Evolutionary conservation across 2,329 filamentous ascomycete species (phyloP).

Genomic region (Biscogniauxia marginata): DNA sequence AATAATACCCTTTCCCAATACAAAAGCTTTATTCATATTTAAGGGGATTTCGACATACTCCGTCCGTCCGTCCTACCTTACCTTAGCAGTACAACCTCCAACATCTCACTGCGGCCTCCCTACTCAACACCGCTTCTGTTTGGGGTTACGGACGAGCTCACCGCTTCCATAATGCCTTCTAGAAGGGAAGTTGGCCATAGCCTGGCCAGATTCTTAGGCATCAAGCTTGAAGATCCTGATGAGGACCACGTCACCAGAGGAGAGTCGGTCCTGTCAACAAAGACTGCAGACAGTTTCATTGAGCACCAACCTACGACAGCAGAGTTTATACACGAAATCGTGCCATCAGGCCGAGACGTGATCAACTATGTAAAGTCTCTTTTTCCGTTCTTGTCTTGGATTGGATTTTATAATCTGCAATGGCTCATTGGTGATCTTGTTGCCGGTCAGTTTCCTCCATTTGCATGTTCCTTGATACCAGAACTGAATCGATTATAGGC

Average conservation of each 20-base stretch:
- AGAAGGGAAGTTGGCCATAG: slow-evolving; percentile 64
- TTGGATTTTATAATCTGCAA: slow-evolving; percentile 79
- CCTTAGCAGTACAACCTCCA: background rate
- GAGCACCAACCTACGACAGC: slow-evolving; percentile 74
- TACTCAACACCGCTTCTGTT: background rate
- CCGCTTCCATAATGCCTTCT: slow-evolving; percentile 34
- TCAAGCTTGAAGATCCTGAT: slow-evolving; percentile 73
- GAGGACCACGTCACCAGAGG: slow-evolving; percentile 68
- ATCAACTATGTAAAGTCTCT: slow-evolving; percentile 64
- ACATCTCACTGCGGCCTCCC: background rate
- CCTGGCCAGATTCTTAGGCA: slow-evolving; percentile 77
- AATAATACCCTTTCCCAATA: background rate
- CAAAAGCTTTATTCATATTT: background rate
- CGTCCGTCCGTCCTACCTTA: background rate
- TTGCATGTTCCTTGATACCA: slow-evolving; percentile 10
- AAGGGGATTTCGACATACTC: background rate
- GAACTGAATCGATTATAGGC: slow-evolving; percentile 30
- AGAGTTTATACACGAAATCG: slow-evolving; percentile 68
- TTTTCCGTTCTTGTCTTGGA: slow-evolving; percentile 91
- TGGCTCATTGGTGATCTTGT: slow-evolving; percentile 90
- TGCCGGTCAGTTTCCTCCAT: slow-evolving; percentile 59
- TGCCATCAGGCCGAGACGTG: slow-evolving; percentile 58
- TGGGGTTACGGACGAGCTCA: background rate
- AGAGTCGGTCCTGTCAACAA: slow-evolving; percentile 75
- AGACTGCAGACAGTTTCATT: slow-evolving; percentile 74